A percentile compares a stretch with the other conserved stretches of the same genome.
Conservation (phyloP, 257 asterid species). For the Pogostemon cablin region DNA sequence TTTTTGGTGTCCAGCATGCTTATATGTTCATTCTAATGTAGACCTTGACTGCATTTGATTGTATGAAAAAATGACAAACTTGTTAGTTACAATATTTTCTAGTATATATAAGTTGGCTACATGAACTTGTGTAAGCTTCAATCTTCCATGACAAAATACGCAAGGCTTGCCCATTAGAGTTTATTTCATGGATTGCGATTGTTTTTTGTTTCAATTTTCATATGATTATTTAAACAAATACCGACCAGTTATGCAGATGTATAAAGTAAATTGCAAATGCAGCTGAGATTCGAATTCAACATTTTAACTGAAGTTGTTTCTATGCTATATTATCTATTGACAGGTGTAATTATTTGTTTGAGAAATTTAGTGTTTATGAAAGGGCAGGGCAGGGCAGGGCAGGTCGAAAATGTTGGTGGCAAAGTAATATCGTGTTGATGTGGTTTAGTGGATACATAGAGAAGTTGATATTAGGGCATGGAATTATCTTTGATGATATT, state of each 20-base stretch:
- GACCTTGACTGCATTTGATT: slow-evolving; percentile 1
- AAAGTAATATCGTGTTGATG: not conserved
- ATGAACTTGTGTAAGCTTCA: not conserved
- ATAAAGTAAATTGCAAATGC: not conserved
- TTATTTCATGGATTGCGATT: slow-evolving; percentile 1
- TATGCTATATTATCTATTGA: not conserved
- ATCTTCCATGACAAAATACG: not conserved
- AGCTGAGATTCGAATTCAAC: not conserved
- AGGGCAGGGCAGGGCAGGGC: not conserved
- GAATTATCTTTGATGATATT: slow-evolving; percentile 3
- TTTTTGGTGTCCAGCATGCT: not conserved
- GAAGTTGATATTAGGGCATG: not conserved
- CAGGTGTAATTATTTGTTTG: not conserved
- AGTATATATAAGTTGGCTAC: not conserved
- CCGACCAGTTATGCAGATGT: not conserved
- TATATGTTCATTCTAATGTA: slow-evolving; percentile 3
- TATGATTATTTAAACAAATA: too few species aligned
- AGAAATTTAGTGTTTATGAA: not conserved
- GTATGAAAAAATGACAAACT: not conserved
- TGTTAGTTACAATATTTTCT: not conserved
- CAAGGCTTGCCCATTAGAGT: not conserved
- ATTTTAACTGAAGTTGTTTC: not conserved
- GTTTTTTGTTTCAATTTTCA: not conserved
- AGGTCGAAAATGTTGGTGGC: not conserved
- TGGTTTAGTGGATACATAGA: not conserved